Evolutionary conservation across 257 asterid genomes (phyloP).

Genomic region (Solanum clarkiae): DNA sequence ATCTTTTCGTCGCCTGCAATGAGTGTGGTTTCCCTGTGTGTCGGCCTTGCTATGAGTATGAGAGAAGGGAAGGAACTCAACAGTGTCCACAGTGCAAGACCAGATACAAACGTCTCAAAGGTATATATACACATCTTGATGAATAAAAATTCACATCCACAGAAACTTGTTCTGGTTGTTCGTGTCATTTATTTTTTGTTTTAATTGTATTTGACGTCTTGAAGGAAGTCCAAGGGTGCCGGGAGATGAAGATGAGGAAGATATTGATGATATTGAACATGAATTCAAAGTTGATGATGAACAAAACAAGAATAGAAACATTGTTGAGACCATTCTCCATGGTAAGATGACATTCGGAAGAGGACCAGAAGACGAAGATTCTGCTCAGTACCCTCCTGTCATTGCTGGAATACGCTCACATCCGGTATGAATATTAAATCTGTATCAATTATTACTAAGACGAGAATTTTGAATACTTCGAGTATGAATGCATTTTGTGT

Average conservation of each 20-base stretch:
- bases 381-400: slow-evolving; percentile 64
- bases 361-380: slow-evolving; percentile 80
- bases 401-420: slow-evolving; percentile 69
- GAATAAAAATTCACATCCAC: not conserved
- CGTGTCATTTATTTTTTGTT: not conserved
- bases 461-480: not conserved
- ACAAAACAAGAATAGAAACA: slow-evolving; percentile 42
- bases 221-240: slow-evolving; percentile 93
- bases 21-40: slow-evolving; percentile 97
- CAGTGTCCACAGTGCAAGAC: slow-evolving; percentile 94
- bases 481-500: not conserved
- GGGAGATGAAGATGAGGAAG: slow-evolving; percentile 98
- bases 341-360: slow-evolving; percentile 97
- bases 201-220: not conserved
- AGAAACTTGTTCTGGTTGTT: not conserved
- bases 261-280: slow-evolving; percentile 85
- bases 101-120: slow-evolving; percentile 86
- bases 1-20: slow-evolving; percentile 84
- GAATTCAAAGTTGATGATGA: slow-evolving; percentile 77
- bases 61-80: slow-evolving; percentile 91
- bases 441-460: not conserved
- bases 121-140: slow-evolving; percentile 7
- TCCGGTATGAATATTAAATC: slow-evolving; percentile 28
- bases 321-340: slow-evolving; percentile 85
- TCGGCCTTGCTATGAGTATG: slow-evolving; percentile 92